Percentiles rank a stretch among this genome's conserved stretches.
Conservation (phyloP, 1,284 basidiomycete genomes). For the Vanrija sp. region DNA sequence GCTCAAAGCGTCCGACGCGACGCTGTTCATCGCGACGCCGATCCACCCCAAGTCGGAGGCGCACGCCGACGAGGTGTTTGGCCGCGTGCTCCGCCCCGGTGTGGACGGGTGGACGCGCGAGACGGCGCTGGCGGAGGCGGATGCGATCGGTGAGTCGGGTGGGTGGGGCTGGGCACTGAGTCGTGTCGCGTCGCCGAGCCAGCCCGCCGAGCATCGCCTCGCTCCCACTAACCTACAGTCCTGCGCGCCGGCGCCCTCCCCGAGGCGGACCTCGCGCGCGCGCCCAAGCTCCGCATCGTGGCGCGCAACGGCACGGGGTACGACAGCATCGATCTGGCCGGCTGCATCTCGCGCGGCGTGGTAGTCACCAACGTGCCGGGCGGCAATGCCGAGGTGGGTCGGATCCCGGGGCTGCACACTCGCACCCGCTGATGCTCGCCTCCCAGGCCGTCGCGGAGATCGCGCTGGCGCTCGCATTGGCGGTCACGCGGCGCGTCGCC, state of each 20-base stretch:
- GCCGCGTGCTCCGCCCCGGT: slow-evolving; percentile 23
- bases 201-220: too few species aligned
- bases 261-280: slow-evolving; percentile 14
- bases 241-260: slow-evolving; percentile 24
- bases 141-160: slow-evolving; percentile 26
- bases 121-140: slow-evolving; percentile 24
- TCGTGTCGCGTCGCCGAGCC: too few species aligned
- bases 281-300: slow-evolving; percentile 25
- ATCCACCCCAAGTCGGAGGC: slow-evolving; percentile 34
- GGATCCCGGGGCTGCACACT: too few species aligned
- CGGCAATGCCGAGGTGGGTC: slow-evolving; percentile 29
- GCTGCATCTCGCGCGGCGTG: slow-evolving; percentile 55
- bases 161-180: background rate
- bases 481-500: slow-evolving; percentile 56
- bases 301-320: slow-evolving; percentile 36
- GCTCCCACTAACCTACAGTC: slow-evolving; percentile 13
- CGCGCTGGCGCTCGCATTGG: slow-evolving; percentile 57
- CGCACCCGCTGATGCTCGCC: too few species aligned
- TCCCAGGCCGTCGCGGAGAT: slow-evolving; percentile 58
- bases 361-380: slow-evolving; percentile 58
- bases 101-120: slow-evolving; percentile 24
- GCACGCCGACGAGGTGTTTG: slow-evolving; percentile 35
- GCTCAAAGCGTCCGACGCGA: slow-evolving; percentile 23
- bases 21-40: slow-evolving; percentile 34
- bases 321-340: slow-evolving; percentile 38